These are phyloP conservation scores for Volvox africanus DNA, from an alignment of 139 green algal genomes.

Conservation along the genomic window DNA sequence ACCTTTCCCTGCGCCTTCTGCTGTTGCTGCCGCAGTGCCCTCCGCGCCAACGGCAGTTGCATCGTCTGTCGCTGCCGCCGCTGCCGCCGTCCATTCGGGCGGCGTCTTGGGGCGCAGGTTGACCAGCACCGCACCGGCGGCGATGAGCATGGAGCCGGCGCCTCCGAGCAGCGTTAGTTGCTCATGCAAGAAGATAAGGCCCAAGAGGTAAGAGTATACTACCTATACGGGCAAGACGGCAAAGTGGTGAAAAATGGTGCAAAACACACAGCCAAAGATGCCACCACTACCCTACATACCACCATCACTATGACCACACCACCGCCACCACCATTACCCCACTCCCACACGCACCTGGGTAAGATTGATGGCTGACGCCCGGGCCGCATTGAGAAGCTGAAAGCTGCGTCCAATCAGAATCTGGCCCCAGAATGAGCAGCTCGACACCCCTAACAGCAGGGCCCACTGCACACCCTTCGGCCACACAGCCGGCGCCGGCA, in stretches of 20 bases:
- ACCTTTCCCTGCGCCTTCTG: too few relatives aligned
- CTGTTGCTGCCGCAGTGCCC: too few relatives aligned
- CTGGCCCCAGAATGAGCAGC: constrained; percentile 53
- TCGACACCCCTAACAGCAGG: constrained; percentile 58
- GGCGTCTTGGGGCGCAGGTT: constrained; percentile 4
- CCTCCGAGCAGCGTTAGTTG: not conserved
- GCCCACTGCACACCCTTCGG: constrained; percentile 7
- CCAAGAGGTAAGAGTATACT: constrained; percentile 49
- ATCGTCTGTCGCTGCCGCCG: not conserved
- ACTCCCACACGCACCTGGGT: constrained; percentile 47
- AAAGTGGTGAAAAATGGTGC: too few relatives aligned
- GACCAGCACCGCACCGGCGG: constrained; percentile 6
- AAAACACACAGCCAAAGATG: too few relatives aligned
- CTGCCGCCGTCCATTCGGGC: not conserved
- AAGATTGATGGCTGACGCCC: constrained; percentile 62
- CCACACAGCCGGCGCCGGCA: constrained; percentile 37
- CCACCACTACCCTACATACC: too few relatives aligned
- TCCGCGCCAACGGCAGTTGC: not conserved
- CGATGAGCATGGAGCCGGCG: constrained; percentile 22
- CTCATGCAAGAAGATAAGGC: constrained; percentile 42
- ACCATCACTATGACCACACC: too few relatives aligned
- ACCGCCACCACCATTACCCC: not conserved
- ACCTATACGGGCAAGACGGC: constrained; percentile 34
- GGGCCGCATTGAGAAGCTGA: constrained; percentile 54
- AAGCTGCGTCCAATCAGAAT: constrained; percentile 62